phyloP scores from a whole-genome alignment of 257 asterid genomes.

The Ballota nigra region DNA sequence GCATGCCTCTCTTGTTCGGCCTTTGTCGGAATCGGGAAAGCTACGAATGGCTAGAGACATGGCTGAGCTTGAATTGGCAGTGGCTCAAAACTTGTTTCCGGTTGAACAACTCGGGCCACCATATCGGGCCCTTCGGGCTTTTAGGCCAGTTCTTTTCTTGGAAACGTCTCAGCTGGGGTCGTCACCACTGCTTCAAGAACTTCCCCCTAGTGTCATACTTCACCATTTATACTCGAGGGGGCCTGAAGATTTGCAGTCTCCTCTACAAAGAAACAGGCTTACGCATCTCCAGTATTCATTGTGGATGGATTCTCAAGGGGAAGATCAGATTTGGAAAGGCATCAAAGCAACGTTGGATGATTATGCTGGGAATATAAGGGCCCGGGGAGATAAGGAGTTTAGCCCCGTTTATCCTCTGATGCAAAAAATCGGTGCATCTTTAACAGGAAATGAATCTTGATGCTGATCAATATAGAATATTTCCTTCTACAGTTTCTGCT shows the following conservation, averaged over 20 bases:
- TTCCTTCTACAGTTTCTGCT: neutral
- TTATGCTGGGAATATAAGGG: conserved; percentile 70
- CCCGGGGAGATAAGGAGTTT: conserved; percentile 92
- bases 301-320: conserved; percentile 97
- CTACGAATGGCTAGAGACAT: conserved; percentile 94
- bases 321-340: conserved; percentile 97
- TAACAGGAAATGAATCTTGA: conserved; percentile 39
- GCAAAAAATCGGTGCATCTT: conserved; percentile 67
- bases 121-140: conserved; percentile 89
- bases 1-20: conserved; percentile 92
- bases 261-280: conserved; percentile 82
- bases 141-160: conserved; percentile 86
- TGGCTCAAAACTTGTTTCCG: conserved; percentile 84
- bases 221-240: conserved; percentile 93
- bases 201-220: conserved; percentile 79
- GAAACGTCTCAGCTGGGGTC: conserved; percentile 82
- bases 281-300: conserved; percentile 81
- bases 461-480: neutral
- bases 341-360: conserved; percentile 85
- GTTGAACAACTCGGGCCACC: conserved; percentile 97
- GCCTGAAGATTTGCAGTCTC: conserved; percentile 87
- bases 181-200: conserved; percentile 86
- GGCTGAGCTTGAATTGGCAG: conserved; percentile 92
- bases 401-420: conserved; percentile 81
- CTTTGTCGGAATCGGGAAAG: conserved; percentile 94